phyloP scores from a whole-genome alignment of 257 asterid genomes.

The Solanum tarapatanum region DNA sequence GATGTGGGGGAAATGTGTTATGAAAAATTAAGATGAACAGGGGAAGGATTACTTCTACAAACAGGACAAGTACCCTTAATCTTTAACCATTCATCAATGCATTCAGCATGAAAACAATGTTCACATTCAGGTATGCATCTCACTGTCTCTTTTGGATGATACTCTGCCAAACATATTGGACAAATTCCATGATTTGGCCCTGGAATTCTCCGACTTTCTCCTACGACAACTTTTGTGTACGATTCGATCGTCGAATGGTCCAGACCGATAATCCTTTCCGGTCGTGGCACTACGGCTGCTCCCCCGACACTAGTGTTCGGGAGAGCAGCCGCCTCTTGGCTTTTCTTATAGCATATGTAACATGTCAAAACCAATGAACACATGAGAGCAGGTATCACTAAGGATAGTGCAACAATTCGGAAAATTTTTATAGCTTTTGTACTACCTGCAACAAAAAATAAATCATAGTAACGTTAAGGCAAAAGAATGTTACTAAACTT shows the following conservation, averaged over 20 bases:
- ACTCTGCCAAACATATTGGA: conserved; percentile 68
- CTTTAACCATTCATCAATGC: conserved; percentile 76
- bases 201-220: conserved; percentile 55
- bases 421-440: background rate
- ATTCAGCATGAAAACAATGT: conserved; percentile 79
- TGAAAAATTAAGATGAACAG: background rate
- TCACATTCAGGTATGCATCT: conserved; percentile 57
- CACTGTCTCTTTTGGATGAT: conserved; percentile 46
- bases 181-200: conserved; percentile 56
- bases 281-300: conserved; percentile 15
- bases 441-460: conserved; percentile 1
- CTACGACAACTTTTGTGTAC: conserved; percentile 46
- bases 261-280: conserved; percentile 25
- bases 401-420: conserved; percentile 12
- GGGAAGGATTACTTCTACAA: conserved; percentile 57
- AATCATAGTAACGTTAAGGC: background rate
- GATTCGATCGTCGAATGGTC: conserved; percentile 57
- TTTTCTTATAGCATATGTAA: conserved; percentile 2
- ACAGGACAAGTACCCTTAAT: conserved; percentile 58
- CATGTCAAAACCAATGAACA: conserved; percentile 11
- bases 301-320: background rate
- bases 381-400: conserved; percentile 17
- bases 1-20: background rate
- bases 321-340: background rate
- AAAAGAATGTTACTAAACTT: background rate